Conservation (phyloP, 345 rosid genomes). For the Noccaea caerulescens region DNA sequence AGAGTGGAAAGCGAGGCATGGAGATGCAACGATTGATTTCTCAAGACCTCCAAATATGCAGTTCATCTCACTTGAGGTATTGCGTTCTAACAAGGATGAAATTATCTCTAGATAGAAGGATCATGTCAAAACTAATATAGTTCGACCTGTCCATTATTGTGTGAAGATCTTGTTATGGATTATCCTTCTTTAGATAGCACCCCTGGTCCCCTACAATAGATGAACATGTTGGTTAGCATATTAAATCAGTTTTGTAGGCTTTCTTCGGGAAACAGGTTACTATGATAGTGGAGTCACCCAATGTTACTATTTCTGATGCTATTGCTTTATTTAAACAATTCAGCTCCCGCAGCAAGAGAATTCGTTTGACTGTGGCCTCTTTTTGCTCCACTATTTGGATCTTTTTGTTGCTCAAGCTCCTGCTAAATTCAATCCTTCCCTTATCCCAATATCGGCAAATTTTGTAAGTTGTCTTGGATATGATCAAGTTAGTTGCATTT, state of each 20-base stretch:
- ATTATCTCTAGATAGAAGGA: conserved; percentile 27
- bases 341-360: conserved; percentile 98
- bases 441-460: conserved; percentile 49
- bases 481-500: conserved; percentile 30
- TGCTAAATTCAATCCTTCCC: conserved; percentile 63
- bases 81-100: conserved; percentile 29
- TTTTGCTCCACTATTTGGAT: conserved; percentile 90
- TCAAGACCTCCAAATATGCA: conserved; percentile 59
- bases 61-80: conserved; percentile 84
- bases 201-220: not conserved
- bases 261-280: conserved; percentile 1
- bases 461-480: conserved; percentile 61
- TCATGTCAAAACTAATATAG: conserved; percentile 9
- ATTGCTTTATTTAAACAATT: conserved; percentile 31
- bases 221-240: conserved; percentile 18
- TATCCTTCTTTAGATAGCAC: not conserved
- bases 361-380: conserved; percentile 91
- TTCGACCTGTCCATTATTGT: not conserved
- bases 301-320: conserved; percentile 11
- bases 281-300: not conserved
- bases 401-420: conserved; percentile 78
- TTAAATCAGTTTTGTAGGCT: conserved; percentile 9
- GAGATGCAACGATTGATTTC: conserved; percentile 50
- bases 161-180: conserved; percentile 11
- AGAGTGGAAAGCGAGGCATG: conserved; percentile 89